Evolutionary conservation across 139 green algal species (phyloP).

Genomic region (Micractinium conductrix): DNA sequence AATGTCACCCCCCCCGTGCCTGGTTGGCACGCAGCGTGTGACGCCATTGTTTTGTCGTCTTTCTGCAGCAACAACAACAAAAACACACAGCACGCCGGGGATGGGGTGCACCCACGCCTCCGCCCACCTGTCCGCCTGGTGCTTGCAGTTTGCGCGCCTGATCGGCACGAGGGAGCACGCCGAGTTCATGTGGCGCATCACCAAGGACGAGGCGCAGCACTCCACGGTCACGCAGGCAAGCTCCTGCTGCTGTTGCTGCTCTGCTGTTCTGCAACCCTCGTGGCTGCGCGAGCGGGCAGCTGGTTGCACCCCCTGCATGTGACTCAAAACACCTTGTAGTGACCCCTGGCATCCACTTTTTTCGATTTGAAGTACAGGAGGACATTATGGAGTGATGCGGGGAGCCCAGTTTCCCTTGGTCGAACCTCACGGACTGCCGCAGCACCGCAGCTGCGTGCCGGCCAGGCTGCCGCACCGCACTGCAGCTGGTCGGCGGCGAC

Average conservation of each 20-base stretch:
- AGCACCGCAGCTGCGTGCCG: not conserved
- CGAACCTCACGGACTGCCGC: no score
- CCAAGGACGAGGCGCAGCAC: constrained; percentile 86
- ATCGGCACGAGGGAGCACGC: constrained; percentile 79
- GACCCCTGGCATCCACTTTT: not conserved
- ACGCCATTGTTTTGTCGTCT: not conserved
- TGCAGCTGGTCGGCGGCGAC: not conserved
- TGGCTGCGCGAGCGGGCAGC: not conserved
- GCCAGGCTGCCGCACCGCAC: not conserved
- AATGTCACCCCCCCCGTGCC: no score
- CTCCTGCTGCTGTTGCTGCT: not conserved
- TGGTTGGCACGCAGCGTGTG: no score
- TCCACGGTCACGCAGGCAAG: constrained; percentile 43
- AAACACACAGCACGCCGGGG: no score
- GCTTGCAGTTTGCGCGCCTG: constrained; percentile 41
- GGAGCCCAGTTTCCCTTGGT: no score
- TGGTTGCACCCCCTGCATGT: no score
- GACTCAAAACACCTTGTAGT: no score
- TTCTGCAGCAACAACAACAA: no score
- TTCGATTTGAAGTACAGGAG: not conserved
- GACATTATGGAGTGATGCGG: constrained; percentile 16
- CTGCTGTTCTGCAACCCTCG: not conserved
- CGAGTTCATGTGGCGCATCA: constrained; percentile 87
- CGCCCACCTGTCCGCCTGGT: no score
- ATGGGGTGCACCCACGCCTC: no score